Percentiles rank a stretch among this genome's conserved stretches.
Conservation (phyloP, 768 basidiomycete genomes). For the Kwoniella pini region DNA sequence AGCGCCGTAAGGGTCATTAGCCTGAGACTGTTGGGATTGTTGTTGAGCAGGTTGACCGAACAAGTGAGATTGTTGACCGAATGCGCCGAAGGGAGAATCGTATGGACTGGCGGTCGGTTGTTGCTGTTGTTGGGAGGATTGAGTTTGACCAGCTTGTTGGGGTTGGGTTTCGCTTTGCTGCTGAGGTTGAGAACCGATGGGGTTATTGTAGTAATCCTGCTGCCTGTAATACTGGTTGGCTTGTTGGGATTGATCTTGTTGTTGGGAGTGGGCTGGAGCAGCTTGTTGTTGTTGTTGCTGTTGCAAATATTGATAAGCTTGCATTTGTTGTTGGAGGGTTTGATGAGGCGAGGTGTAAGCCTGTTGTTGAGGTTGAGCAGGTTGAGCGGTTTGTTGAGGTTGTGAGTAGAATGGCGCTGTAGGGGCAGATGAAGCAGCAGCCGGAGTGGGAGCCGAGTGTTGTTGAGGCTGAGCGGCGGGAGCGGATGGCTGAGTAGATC, state of each 20-base stretch:
- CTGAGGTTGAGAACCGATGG: slow-evolving; percentile 32
- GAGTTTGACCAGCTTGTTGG: slow-evolving; percentile 22
- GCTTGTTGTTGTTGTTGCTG: slow-evolving; percentile 40
- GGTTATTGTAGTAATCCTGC: slow-evolving; percentile 41
- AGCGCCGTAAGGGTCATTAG: slow-evolving; percentile 45
- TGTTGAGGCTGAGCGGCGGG: slow-evolving; percentile 20
- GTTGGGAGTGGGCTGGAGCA: slow-evolving; percentile 35
- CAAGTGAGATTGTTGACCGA: slow-evolving; percentile 42
- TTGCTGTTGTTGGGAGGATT: slow-evolving; percentile 13
- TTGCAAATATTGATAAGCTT: slow-evolving; percentile 37
- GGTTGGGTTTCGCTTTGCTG: slow-evolving; percentile 32
- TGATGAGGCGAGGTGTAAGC: slow-evolving; percentile 40
- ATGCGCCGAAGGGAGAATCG: slow-evolving; percentile 39
- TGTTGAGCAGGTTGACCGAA: slow-evolving; percentile 41
- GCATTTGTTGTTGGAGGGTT: slow-evolving; percentile 46
- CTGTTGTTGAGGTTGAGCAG: slow-evolving; percentile 27
- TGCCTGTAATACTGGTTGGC: slow-evolving; percentile 42
- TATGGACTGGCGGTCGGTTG: slow-evolving; percentile 32
- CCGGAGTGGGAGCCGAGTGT: slow-evolving; percentile 11
- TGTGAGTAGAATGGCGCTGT: slow-evolving; percentile 20
- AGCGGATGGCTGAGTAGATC: slow-evolving; percentile 28
- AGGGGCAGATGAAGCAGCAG: slow-evolving; percentile 12
- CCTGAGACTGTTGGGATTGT: slow-evolving; percentile 35
- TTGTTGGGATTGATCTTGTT: slow-evolving; percentile 27
- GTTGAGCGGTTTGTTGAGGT: slow-evolving; percentile 19